A percentile compares a stretch with the other conserved stretches of the same genome.
phyloP scores from a whole-genome alignment of 148 eudicot species.

The Arctostaphylos glauca region DNA sequence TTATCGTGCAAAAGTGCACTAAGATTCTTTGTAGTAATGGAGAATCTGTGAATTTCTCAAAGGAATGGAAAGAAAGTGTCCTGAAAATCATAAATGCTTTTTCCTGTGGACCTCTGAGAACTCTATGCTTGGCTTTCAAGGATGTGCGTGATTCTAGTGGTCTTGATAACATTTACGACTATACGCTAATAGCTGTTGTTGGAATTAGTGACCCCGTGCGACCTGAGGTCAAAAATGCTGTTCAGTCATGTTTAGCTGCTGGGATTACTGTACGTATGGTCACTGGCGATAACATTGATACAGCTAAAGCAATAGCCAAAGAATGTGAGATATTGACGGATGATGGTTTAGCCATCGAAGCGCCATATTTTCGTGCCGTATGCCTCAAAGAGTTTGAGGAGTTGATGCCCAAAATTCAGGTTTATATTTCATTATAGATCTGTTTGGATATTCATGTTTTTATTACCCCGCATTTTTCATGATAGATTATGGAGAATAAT shows the following conservation, averaged over 20 bases:
- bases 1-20: too few species aligned
- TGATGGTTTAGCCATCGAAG: conserved; percentile 81
- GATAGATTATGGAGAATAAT: too few species aligned
- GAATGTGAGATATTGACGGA: conserved; percentile 88
- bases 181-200: conserved; percentile 74
- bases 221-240: conserved; percentile 79
- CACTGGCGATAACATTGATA: conserved; percentile 93
- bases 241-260: conserved; percentile 79
- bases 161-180: conserved; percentile 56
- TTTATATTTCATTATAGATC: too few species aligned
- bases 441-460: too few species aligned
- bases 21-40: conserved; percentile 26
- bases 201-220: conserved; percentile 98
- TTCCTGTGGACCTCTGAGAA: conserved; percentile 80
- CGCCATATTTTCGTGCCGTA: conserved; percentile 58
- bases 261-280: conserved; percentile 96
- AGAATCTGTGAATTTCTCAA: conserved; percentile 41
- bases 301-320: conserved; percentile 93
- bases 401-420: conserved; percentile 84
- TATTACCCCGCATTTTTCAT: too few species aligned
- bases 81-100: conserved; percentile 57
- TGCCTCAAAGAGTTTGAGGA: conserved; percentile 35
- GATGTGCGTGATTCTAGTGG: conserved; percentile 42
- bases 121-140: conserved; percentile 80
- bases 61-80: conserved; percentile 35